These are phyloP conservation scores for Lachnellula willkommii DNA, from an alignment of 2,329 filamentous ascomycete species.

Conservation along the genomic window DNA sequence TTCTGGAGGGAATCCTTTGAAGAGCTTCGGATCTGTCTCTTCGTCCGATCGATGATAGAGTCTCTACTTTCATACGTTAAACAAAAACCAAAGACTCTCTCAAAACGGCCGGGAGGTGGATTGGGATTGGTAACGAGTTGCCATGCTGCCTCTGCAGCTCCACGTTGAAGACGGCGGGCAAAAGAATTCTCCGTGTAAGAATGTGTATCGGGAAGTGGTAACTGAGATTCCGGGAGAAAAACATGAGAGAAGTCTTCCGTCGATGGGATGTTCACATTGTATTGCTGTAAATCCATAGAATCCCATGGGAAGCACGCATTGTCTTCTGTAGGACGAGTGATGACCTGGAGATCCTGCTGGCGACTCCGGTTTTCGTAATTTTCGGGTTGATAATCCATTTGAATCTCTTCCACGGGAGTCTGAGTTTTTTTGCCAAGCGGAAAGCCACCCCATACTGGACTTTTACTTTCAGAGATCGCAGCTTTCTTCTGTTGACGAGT, in stretches of 20 bases:
- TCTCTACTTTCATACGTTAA: constrained; percentile 53
- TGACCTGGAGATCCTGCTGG: constrained; percentile 39
- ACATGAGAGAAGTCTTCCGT: constrained; percentile 24
- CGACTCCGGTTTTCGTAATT: constrained; percentile 8
- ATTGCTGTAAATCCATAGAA: constrained; percentile 28
- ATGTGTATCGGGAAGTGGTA: constrained; percentile 49
- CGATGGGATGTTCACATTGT: constrained; percentile 27
- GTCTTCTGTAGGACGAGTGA: constrained; percentile 46
- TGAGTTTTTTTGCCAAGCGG: constrained; percentile 20
- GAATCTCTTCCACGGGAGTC: constrained; percentile 15
- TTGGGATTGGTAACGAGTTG: constrained; percentile 47
- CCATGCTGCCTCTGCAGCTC: constrained; percentile 57
- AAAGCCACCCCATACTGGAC: constrained; percentile 19
- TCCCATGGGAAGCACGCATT: constrained; percentile 50
- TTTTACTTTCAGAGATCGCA: constrained; percentile 2
- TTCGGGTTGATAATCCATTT: constrained; percentile 11
- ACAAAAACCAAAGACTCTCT: constrained; percentile 65
- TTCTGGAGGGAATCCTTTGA: constrained; percentile 47
- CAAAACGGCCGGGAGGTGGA: constrained; percentile 41
- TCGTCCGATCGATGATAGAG: constrained; percentile 39
- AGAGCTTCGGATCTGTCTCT: constrained; percentile 25
- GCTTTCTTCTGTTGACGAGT: not conserved
- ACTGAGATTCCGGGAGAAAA: constrained; percentile 28
- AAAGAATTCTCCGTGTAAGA: constrained; percentile 62
- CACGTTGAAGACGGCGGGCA: constrained; percentile 63